Conservation (phyloP, 768 basidiomycete species). For the Termitomyces sp. region DNA sequence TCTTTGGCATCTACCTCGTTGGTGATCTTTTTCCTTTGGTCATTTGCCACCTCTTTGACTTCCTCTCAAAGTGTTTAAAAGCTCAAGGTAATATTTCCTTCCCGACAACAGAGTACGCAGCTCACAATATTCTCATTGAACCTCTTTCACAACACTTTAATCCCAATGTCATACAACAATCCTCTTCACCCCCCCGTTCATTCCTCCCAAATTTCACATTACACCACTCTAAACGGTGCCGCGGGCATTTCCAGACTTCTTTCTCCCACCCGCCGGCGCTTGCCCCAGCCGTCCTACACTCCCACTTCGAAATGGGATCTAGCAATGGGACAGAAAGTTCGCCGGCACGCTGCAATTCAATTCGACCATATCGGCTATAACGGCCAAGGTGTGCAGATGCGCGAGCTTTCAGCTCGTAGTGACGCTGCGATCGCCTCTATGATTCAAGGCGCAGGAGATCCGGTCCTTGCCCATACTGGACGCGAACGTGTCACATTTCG, state of each 20-base stretch:
- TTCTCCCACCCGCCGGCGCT: slow-evolving; percentile 26
- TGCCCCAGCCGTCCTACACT: slow-evolving; percentile 26
- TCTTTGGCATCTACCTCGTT: background rate
- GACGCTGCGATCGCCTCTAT: slow-evolving; percentile 26
- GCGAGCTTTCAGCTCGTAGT: slow-evolving; percentile 33
- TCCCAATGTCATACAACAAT: slow-evolving; percentile 33
- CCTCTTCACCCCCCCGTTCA: slow-evolving; percentile 36
- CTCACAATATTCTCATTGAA: background rate
- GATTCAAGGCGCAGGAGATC: slow-evolving; percentile 34
- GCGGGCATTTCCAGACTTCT: slow-evolving; percentile 11
- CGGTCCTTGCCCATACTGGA: slow-evolving; percentile 31
- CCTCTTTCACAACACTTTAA: background rate
- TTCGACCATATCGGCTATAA: slow-evolving; percentile 39
- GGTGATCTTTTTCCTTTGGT: background rate
- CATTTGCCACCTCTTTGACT: background rate
- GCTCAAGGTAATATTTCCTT: background rate
- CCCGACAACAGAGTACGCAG: background rate
- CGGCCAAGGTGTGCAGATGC: slow-evolving; percentile 40
- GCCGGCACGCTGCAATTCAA: slow-evolving; percentile 22
- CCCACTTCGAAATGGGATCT: slow-evolving; percentile 20
- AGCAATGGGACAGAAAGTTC: slow-evolving; percentile 16
- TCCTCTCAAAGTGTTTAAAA: background rate
- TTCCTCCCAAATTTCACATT: slow-evolving; percentile 21
- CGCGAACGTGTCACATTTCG: slow-evolving; percentile 27
- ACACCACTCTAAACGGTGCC: slow-evolving; percentile 21